Percentiles rank a stretch among this genome's conserved stretches.
These are phyloP conservation scores for Usnea hakonensis DNA, from an alignment of 495 filamentous ascomycete species.

Conservation along the genomic window DNA sequence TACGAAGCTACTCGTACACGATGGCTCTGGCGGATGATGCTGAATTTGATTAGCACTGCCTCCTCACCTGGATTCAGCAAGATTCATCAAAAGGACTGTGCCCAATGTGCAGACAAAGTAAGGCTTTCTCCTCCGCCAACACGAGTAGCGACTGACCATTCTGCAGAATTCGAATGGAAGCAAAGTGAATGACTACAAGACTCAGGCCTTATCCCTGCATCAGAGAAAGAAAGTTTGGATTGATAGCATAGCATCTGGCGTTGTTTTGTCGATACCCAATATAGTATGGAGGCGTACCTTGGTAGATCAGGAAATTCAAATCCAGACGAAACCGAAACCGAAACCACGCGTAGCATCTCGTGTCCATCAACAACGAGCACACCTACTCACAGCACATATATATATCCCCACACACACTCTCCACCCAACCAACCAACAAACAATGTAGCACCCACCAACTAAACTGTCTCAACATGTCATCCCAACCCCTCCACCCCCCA, in stretches of 20 bases:
- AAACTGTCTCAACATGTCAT: slow-evolving; percentile 6
- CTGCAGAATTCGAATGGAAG: slow-evolving; percentile 51
- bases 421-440: not conserved
- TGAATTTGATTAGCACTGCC: slow-evolving; percentile 65
- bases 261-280: not conserved
- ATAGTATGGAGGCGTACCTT: not conserved
- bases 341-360: not conserved
- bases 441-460: not conserved
- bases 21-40: not conserved
- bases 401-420: not conserved
- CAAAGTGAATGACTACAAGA: slow-evolving; percentile 27
- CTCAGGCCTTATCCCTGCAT: not conserved
- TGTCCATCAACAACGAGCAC: not conserved
- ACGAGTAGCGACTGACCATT: slow-evolving; percentile 1
- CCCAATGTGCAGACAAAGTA: slow-evolving; percentile 97
- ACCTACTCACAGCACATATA: not conserved
- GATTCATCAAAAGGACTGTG: slow-evolving; percentile 89
- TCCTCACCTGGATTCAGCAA: slow-evolving; percentile 91
- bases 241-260: slow-evolving; percentile 13
- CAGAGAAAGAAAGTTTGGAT: not conserved
- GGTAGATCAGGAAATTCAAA: not conserved
- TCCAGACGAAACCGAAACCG: not conserved
- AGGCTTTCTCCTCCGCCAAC: slow-evolving; percentile 26
- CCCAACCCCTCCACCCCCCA: slow-evolving; percentile 7
- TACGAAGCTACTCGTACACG: slow-evolving; percentile 31